These are phyloP conservation scores for Yamadazyma endophytica DNA, from an alignment of 805 yeast species.

Conservation along the genomic window DNA sequence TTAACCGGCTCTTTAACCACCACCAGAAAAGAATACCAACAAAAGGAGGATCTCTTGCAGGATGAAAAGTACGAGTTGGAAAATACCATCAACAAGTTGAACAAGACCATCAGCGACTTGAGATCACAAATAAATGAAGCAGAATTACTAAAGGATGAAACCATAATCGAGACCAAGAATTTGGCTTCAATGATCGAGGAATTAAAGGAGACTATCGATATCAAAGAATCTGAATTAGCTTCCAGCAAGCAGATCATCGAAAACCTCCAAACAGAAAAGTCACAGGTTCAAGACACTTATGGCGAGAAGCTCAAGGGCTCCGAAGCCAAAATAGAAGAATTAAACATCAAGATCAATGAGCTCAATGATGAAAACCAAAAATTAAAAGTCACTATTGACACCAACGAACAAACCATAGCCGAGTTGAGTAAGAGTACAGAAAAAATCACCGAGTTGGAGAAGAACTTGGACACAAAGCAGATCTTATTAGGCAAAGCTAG, in stretches of 20 bases:
- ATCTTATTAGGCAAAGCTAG: constrained; percentile 83
- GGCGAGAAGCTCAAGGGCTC: too few species aligned
- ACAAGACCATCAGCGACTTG: constrained; percentile 37
- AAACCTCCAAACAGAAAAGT: not conserved
- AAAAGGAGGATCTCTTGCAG: constrained; percentile 30
- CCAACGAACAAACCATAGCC: constrained; percentile 8
- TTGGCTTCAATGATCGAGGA: constrained; percentile 40
- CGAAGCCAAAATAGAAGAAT: constrained; percentile 2
- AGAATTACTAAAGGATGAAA: constrained; percentile 33
- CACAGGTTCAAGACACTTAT: not conserved
- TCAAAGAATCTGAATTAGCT: constrained; percentile 19
- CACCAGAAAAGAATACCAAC: constrained; percentile 33
- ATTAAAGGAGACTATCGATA: constrained; percentile 36
- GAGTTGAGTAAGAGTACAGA: constrained; percentile 14
- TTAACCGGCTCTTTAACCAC: constrained; percentile 36
- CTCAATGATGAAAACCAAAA: constrained; percentile 4
- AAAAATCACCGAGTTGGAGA: constrained; percentile 46
- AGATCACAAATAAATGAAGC: constrained; percentile 39
- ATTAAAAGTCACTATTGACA: constrained; percentile 6
- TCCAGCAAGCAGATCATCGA: not conserved
- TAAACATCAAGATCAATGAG: constrained; percentile 3
- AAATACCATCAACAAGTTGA: constrained; percentile 32
- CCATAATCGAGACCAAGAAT: constrained; percentile 38
- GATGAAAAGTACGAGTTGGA: constrained; percentile 40
- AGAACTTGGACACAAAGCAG: constrained; percentile 58